A percentile compares a stretch with the other conserved stretches of the same genome.
phyloP scores from a whole-genome alignment of 2,329 filamentous ascomycete species.

The Knoxdaviesia proteae region DNA sequence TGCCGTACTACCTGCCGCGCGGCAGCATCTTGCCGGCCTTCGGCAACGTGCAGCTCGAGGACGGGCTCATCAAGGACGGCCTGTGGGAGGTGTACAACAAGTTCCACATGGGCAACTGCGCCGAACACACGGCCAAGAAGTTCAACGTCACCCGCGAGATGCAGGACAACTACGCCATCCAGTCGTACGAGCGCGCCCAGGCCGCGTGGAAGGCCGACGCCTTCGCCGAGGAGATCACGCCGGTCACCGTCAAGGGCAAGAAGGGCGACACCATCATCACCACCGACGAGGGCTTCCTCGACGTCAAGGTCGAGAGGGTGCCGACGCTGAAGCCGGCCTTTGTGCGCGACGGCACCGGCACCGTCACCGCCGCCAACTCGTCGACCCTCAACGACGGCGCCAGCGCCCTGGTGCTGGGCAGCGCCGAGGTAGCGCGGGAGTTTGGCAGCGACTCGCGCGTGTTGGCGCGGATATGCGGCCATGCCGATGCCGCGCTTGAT shows the following conservation, averaged over 20 bases:
- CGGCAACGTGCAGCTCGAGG: constrained; percentile 70
- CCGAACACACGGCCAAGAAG: constrained; percentile 85
- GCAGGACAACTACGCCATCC: constrained; percentile 81
- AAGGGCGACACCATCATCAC: constrained; percentile 67
- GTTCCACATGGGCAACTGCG: constrained; percentile 95
- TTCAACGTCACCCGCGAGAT: constrained; percentile 59
- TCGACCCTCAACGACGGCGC: constrained; percentile 91
- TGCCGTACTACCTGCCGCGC: constrained; percentile 75
- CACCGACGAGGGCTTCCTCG: constrained; percentile 75
- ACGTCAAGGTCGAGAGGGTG: constrained; percentile 73
- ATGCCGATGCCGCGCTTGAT: constrained; percentile 77
- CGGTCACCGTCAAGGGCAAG: constrained; percentile 64
- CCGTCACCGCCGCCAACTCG: constrained; percentile 85
- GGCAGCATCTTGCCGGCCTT: constrained; percentile 69
- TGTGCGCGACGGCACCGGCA: constrained; percentile 63
- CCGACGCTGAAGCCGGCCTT: constrained; percentile 80
- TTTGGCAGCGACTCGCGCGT: constrained; percentile 62
- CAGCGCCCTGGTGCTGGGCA: constrained; percentile 70
- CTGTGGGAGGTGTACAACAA: constrained; percentile 92
- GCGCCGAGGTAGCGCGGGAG: constrained; percentile 57
- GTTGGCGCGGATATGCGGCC: constrained; percentile 67
- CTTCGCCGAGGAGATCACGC: constrained; percentile 77
- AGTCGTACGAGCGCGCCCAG: constrained; percentile 75
- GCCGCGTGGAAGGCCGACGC: constrained; percentile 65
- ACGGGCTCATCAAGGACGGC: constrained; percentile 85